Evolutionary conservation across 1,139 yeast genomes (phyloP).

Genomic region (Suhomyces wounanorum): DNA sequence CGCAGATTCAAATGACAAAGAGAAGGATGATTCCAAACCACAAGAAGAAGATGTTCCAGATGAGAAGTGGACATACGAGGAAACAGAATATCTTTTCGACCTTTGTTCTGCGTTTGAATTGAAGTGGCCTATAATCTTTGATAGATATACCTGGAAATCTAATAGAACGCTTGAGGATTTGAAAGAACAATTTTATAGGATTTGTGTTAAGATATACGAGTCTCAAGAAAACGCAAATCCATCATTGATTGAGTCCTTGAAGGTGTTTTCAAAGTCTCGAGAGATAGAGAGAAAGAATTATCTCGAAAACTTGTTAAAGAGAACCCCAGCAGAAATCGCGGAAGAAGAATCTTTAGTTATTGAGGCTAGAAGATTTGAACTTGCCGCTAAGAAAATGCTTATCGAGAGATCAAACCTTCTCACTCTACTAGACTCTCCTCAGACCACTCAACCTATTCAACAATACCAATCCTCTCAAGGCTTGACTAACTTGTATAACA

Average conservation of each 20-base stretch:
- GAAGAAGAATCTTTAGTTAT: constrained; percentile 94
- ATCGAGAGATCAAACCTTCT: constrained; percentile 79
- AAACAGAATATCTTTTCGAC: constrained; percentile 74
- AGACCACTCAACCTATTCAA: constrained; percentile 69
- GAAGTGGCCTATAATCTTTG: constrained; percentile 84
- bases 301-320: constrained; percentile 67
- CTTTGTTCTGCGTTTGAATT: constrained; percentile 74
- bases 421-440: constrained; percentile 85
- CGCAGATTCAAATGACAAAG: constrained; percentile 4
- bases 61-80: constrained; percentile 69
- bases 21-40: constrained; percentile 3
- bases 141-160: constrained; percentile 56
- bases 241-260: constrained; percentile 49
- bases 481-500: constrained; percentile 78
- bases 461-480: constrained; percentile 90
- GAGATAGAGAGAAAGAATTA: constrained; percentile 83
- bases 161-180: constrained; percentile 68
- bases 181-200: constrained; percentile 73
- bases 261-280: constrained; percentile 60
- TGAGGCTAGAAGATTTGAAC: constrained; percentile 90
- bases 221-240: constrained; percentile 52
- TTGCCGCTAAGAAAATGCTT: constrained; percentile 88
- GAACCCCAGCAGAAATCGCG: constrained; percentile 96
- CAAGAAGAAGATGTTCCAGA: constrained; percentile 2
- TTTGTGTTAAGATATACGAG: constrained; percentile 39